These are phyloP conservation scores for Aspergillus sp. DNA, from an alignment of 2,329 filamentous ascomycete species.

Conservation along the genomic window DNA sequence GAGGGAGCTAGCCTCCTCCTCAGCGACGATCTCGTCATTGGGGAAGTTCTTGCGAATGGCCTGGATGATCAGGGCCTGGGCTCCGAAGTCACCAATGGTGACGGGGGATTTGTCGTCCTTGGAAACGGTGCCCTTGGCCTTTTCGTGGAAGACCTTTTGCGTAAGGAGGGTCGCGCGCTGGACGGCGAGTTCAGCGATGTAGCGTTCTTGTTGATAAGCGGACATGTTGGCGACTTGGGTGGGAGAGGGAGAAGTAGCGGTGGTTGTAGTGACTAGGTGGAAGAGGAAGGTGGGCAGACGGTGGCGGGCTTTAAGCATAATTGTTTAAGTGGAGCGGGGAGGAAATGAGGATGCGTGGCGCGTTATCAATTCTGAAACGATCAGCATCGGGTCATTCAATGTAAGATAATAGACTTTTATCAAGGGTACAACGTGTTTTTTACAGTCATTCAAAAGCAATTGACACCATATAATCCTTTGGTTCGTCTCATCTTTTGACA, in stretches of 20 bases:
- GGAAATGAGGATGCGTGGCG: no score
- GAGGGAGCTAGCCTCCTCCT: slow-evolving; percentile 83
- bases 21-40: slow-evolving; percentile 81
- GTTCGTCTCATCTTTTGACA: no score
- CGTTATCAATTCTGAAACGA: no score
- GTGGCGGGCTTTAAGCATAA: slow-evolving; percentile 32
- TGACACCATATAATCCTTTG: no score
- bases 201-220: slow-evolving; percentile 66
- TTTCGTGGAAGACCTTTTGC: slow-evolving; percentile 73
- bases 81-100: slow-evolving; percentile 96
- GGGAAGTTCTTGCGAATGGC: slow-evolving; percentile 89
- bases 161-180: slow-evolving; percentile 73
- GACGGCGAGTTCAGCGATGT: slow-evolving; percentile 79
- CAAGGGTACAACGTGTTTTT: no score
- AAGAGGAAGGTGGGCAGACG: slow-evolving; percentile 34
- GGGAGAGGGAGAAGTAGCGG: slow-evolving; percentile 13
- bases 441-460: no score
- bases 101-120: slow-evolving; percentile 96
- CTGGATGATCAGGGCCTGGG: slow-evolving; percentile 90
- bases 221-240: slow-evolving; percentile 31
- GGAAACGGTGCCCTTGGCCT: slow-evolving; percentile 86
- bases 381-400: no score
- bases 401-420: no score
- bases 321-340: background rate
- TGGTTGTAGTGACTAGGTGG: slow-evolving; percentile 18